These are phyloP conservation scores for Neurospora tetrasperma DNA, from an alignment of 495 filamentous ascomycete species.

Conservation along the genomic window DNA sequence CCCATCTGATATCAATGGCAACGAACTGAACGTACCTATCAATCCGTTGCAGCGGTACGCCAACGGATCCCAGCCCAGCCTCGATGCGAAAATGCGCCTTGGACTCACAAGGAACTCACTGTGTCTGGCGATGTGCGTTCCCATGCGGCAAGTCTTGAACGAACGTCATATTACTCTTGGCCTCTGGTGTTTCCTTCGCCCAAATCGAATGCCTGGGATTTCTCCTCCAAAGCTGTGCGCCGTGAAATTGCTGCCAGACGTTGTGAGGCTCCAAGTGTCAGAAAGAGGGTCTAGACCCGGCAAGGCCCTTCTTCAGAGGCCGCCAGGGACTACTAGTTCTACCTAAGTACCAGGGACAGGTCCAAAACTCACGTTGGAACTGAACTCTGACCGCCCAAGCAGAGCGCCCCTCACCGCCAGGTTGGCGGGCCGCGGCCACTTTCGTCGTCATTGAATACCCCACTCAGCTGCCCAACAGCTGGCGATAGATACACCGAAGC, in stretches of 20 bases:
- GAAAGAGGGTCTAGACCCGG: neutral
- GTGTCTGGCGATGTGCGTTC: neutral
- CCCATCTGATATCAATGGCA: neutral
- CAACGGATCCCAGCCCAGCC: neutral
- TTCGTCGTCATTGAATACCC: neutral
- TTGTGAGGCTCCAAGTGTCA: neutral
- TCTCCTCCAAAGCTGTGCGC: neutral
- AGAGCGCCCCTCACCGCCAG: neutral
- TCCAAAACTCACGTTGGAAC: neutral
- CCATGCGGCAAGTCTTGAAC: neutral
- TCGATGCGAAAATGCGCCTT: neutral
- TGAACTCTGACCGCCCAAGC: neutral
- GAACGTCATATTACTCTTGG: neutral
- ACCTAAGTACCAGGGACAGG: neutral
- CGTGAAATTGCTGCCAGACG: neutral
- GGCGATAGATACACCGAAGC: neutral
- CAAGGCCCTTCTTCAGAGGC: neutral
- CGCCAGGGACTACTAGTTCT: neutral
- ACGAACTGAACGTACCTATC: neutral
- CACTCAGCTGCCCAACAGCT: neutral
- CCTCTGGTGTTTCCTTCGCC: neutral
- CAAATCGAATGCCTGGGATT: neutral
- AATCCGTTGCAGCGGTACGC: neutral
- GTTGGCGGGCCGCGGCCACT: neutral
- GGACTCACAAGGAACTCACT: neutral